Conservation (phyloP, 352 stramenopile genomes). For the Phytophthora podocarpi region DNA sequence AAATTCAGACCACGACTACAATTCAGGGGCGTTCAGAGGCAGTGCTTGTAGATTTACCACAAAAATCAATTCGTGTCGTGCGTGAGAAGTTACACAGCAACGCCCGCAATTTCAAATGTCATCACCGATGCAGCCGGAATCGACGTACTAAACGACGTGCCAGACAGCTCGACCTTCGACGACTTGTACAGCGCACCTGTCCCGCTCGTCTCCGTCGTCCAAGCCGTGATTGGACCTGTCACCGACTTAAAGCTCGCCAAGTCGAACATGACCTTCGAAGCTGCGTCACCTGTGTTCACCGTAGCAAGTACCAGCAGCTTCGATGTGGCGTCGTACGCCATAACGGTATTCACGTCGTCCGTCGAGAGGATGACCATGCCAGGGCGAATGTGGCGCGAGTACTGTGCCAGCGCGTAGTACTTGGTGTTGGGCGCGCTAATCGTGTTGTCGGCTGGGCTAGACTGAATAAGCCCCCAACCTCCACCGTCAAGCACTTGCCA, state of each 20-base stretch:
- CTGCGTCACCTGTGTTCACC: slow-evolving; percentile 40
- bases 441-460: slow-evolving; percentile 39
- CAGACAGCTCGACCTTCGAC: slow-evolving; percentile 30
- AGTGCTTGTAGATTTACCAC: too few relatives aligned
- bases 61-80: too few relatives aligned
- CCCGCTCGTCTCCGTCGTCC: slow-evolving; percentile 58
- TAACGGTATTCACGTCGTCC: slow-evolving; percentile 47
- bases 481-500: slow-evolving; percentile 63
- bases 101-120: slow-evolving; percentile 45
- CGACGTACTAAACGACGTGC: slow-evolving; percentile 34
- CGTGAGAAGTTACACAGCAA: slow-evolving; percentile 18
- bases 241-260: slow-evolving; percentile 40
- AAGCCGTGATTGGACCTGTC: slow-evolving; percentile 31
- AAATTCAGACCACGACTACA: too few relatives aligned
- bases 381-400: slow-evolving; percentile 64
- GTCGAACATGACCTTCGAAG: slow-evolving; percentile 46
- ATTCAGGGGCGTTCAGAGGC: too few relatives aligned
- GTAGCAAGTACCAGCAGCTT: slow-evolving; percentile 50
- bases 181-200: slow-evolving; percentile 35
- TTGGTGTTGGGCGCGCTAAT: slow-evolving; percentile 51
- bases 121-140: slow-evolving; percentile 46
- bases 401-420: slow-evolving; percentile 64
- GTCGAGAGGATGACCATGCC: slow-evolving; percentile 57
- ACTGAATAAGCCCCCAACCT: slow-evolving; percentile 60
- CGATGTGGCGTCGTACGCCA: slow-evolving; percentile 38